Evolutionary conservation across 176 grass and related monocot species (phyloP).

Genomic region (Areca catechu): DNA sequence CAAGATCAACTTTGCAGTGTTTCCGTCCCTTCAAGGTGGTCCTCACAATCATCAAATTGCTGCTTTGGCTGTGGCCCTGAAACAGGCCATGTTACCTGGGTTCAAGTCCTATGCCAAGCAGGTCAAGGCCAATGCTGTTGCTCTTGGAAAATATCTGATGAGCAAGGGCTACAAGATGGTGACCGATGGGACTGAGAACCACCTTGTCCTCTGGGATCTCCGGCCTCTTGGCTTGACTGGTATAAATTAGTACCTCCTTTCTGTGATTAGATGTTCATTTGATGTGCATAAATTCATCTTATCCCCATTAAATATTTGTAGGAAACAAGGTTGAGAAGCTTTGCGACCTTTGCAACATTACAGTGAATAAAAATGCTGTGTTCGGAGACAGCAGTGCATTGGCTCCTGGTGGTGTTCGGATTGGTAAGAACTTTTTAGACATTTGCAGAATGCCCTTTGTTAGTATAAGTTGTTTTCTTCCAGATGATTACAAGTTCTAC

Average conservation of each 20-base stretch:
- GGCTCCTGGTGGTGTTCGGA: conserved; percentile 82
- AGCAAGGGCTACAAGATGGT: conserved; percentile 98
- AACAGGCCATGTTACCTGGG: conserved; percentile 64
- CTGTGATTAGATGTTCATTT: background rate
- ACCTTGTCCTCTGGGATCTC: conserved; percentile 98
- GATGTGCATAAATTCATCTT: background rate
- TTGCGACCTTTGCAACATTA: conserved; percentile 89
- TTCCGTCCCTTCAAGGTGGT: conserved; percentile 97
- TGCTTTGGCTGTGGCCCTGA: conserved; percentile 83
- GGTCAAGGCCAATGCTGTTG: conserved; percentile 87
- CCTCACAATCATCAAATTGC: conserved; percentile 99
- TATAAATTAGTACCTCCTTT: conserved; percentile 20
- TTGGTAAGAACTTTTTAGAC: conserved; percentile 41
- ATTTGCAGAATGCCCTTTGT: conserved; percentile 1
- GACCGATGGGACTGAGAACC: conserved; percentile 95
- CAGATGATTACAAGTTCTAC: no score
- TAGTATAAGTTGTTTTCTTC: background rate
- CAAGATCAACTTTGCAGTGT: conserved; percentile 87
- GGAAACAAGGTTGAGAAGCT: conserved; percentile 98
- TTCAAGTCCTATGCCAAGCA: conserved; percentile 96
- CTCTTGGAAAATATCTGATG: conserved; percentile 89
- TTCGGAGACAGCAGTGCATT: conserved; percentile 98
- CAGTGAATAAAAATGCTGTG: conserved; percentile 96
- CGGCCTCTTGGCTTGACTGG: conserved; percentile 95
- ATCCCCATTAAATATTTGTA: conserved; percentile 12